These are phyloP conservation scores for Ceratocystis smalleyi DNA, from an alignment of 2,329 filamentous ascomycete genomes.

Conservation along the genomic window DNA sequence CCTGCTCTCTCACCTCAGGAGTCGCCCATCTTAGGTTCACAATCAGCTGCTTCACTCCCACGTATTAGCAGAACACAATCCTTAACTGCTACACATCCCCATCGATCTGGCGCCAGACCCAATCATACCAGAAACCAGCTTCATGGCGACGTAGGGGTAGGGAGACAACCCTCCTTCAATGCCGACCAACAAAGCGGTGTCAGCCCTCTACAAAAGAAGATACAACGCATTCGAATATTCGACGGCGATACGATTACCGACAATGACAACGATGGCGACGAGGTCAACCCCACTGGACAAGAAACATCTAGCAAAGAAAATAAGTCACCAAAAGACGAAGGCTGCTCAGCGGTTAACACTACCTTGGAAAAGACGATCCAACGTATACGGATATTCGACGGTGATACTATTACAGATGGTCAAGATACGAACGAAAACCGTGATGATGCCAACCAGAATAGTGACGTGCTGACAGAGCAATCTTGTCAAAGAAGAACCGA, in stretches of 20 bases:
- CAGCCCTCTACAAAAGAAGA: not conserved
- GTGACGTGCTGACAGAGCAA: too few relatives aligned
- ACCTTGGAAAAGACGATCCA: not conserved
- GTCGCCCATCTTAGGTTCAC: not conserved
- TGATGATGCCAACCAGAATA: too few relatives aligned
- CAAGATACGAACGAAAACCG: too few relatives aligned
- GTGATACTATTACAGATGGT: not conserved
- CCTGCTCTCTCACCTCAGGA: not conserved
- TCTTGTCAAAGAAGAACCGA: too few relatives aligned
- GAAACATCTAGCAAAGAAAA: not conserved
- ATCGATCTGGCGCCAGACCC: not conserved
- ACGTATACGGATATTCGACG: not conserved
- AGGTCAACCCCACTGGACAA: not conserved
- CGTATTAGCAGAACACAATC: not conserved
- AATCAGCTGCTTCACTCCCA: not conserved
- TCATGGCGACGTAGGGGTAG: not conserved
- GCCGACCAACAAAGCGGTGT: not conserved
- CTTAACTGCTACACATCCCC: not conserved
- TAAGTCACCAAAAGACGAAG: not conserved
- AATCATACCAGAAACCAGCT: not conserved
- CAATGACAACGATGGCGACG: not conserved
- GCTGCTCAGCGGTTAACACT: not conserved
- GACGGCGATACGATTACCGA: slow-evolving; percentile 2
- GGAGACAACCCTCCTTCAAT: not conserved
- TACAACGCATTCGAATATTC: not conserved